These are phyloP conservation scores for Acer campestre DNA, from an alignment of 345 rosid species.

Conservation along the genomic window DNA sequence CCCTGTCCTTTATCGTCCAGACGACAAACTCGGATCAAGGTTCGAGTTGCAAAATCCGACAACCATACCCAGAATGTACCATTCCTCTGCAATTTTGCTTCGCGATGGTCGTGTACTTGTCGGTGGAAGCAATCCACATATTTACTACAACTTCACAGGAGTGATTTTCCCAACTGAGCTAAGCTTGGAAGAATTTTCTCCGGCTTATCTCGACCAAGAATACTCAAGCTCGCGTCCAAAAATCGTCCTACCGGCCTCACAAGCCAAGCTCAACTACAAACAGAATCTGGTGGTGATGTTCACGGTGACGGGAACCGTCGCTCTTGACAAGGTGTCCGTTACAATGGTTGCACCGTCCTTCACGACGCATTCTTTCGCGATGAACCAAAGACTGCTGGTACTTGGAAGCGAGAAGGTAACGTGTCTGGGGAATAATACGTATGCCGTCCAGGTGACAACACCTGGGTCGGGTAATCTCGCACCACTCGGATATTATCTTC, in stretches of 20 bases:
- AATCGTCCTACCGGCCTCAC: constrained; percentile 39
- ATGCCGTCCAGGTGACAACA: constrained; percentile 42
- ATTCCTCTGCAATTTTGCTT: constrained; percentile 67
- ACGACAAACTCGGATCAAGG: constrained; percentile 34
- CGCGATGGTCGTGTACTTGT: constrained; percentile 83
- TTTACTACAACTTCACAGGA: constrained; percentile 53
- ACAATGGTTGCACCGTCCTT: constrained; percentile 76
- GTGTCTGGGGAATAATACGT: constrained; percentile 27
- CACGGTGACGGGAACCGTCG: constrained; percentile 24
- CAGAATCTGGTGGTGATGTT: constrained; percentile 37
- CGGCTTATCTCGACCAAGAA: constrained; percentile 50
- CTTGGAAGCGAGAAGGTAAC: constrained; percentile 45
- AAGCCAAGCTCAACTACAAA: constrained; percentile 29
- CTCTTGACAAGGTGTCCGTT: constrained; percentile 37
- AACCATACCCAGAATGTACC: constrained; percentile 80
- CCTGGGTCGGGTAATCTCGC: constrained; percentile 58
- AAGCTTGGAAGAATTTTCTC: constrained; percentile 73
- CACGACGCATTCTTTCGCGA: constrained; percentile 75
- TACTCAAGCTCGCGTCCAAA: constrained; percentile 43
- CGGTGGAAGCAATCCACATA: constrained; percentile 85
- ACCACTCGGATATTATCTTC: constrained; percentile 70
- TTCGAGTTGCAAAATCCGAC: constrained; percentile 56
- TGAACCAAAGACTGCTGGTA: constrained; percentile 74
- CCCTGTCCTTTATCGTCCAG: constrained; percentile 69
- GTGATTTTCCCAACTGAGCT: constrained; percentile 73